Conservation (phyloP, 2,329 filamentous ascomycete genomes). For the Sporothrix phasma region DNA sequence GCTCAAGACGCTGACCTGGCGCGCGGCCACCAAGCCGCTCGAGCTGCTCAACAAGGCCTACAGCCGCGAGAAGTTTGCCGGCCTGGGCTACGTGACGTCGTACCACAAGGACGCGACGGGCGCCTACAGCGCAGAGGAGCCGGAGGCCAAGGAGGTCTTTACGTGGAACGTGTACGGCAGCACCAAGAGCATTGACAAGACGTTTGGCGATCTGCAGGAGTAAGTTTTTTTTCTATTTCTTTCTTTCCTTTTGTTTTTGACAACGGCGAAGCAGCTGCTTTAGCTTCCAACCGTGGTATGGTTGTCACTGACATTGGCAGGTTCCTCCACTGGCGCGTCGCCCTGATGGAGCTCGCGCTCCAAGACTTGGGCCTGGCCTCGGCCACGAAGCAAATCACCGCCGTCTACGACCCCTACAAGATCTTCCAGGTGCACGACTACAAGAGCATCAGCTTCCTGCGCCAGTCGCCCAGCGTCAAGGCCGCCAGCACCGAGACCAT, state of each 20-base stretch:
- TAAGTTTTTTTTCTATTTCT: too few species aligned
- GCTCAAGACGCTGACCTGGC: conserved; percentile 69
- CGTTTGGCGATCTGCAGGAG: conserved; percentile 75
- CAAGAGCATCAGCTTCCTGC: conserved; percentile 74
- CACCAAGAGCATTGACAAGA: conserved; percentile 68
- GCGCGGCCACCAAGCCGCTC: conserved; percentile 63
- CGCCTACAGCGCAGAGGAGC: conserved; percentile 29
- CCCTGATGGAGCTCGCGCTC: conserved; percentile 80
- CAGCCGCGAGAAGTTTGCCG: conserved; percentile 59
- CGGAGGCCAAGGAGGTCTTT: conserved; percentile 51
- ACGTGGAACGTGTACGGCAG: conserved; percentile 92
- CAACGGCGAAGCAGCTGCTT: background rate
- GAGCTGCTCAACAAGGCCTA: conserved; percentile 56
- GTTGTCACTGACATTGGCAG: conserved; percentile 35
- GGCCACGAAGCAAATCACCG: conserved; percentile 61
- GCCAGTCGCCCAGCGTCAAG: conserved; percentile 67
- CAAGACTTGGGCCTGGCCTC: conserved; percentile 59
- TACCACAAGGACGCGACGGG: conserved; percentile 43
- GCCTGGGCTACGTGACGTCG: conserved; percentile 71
- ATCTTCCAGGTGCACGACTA: conserved; percentile 94
- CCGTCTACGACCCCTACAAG: conserved; percentile 74
- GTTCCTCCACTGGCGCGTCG: conserved; percentile 83
- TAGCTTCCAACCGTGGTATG: background rate
- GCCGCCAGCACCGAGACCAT: conserved; percentile 72
- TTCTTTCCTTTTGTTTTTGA: too few species aligned